Conservation (phyloP, 202 grass and related monocot species). For the Dendrocalamus latiflorus region DNA sequence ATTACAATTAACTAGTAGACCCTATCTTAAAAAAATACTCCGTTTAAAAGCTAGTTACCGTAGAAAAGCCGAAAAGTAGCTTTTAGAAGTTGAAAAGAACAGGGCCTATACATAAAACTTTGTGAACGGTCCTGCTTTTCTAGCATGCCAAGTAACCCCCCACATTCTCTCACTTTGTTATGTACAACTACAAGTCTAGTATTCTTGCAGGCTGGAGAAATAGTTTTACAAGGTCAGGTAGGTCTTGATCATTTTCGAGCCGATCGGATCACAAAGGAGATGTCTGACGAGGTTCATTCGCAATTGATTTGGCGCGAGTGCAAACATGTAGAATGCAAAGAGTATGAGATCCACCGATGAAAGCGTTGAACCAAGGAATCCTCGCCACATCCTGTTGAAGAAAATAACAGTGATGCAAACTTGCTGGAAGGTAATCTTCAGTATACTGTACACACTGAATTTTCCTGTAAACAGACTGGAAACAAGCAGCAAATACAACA, state of each 20-base stretch:
- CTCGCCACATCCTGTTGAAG: conserved; percentile 85
- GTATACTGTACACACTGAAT: neutral
- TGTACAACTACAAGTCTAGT: conserved; percentile 57
- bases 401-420: neutral
- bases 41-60: no score
- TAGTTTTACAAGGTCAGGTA: conserved; percentile 65
- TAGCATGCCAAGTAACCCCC: neutral
- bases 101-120: neutral
- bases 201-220: neutral
- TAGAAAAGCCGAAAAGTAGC: no score
- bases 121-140: neutral
- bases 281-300: conserved; percentile 85
- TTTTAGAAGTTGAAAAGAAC: no score
- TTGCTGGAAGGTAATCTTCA: neutral
- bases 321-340: conserved; percentile 98
- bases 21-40: no score
- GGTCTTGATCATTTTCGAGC: conserved; percentile 76
- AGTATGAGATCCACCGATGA: conserved; percentile 79
- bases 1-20: no score
- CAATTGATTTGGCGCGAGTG: conserved; percentile 73
- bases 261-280: conserved; percentile 72
- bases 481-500: neutral
- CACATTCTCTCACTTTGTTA: conserved; percentile 31
- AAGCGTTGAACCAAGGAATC: conserved; percentile 87
- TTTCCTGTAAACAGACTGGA: neutral